Evolutionary conservation across 768 basidiomycete species (phyloP).

Genomic region (Termitomyces heimii): DNA sequence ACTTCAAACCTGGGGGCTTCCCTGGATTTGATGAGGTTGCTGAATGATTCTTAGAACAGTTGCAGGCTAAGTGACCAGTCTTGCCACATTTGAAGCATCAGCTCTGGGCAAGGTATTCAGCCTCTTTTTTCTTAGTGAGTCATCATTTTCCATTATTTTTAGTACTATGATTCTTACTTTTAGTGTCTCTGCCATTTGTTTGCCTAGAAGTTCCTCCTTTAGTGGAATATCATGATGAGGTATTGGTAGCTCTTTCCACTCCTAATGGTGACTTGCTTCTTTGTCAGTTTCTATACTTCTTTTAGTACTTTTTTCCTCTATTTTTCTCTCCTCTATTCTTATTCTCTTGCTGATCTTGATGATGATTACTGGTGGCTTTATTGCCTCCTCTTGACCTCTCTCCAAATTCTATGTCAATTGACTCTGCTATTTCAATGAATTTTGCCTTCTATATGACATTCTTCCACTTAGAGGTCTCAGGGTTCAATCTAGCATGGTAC

Average conservation of each 20-base stretch:
- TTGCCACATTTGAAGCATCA: not conserved
- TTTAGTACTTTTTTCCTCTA: no score
- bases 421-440: not conserved
- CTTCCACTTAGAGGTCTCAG: slow-evolving; percentile 19
- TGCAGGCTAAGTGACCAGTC: not conserved
- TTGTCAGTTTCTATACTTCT: no score
- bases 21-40: not conserved
- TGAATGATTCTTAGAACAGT: not conserved
- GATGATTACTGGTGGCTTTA: no score
- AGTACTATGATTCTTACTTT: no score
- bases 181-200: not conserved
- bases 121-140: not conserved
- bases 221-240: fast-evolving
- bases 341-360: no score
- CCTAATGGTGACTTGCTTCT: not conserved
- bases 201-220: not conserved
- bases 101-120: not conserved
- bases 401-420: not conserved
- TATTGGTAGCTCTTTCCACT: not conserved
- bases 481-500: slow-evolving; percentile 19
- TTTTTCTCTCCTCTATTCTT: no score
- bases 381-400: no score
- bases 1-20: not conserved
- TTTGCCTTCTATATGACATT: slow-evolving; percentile 11
- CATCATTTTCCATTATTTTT: no score